Base-by-base conservation (phyloP, 306 rosid species). In the Gastrolobium villosum region DNA sequence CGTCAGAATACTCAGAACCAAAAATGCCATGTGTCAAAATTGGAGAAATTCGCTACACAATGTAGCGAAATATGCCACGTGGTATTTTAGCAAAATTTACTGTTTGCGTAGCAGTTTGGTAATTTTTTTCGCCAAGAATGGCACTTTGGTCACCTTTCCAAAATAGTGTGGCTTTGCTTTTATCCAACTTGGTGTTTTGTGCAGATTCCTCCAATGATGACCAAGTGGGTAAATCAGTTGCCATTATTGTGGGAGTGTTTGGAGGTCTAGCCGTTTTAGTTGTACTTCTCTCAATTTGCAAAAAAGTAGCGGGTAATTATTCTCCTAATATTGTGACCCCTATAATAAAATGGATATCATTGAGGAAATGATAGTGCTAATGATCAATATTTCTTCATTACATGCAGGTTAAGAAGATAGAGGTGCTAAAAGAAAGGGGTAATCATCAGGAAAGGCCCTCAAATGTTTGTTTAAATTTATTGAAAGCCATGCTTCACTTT, bases 221-320 rank as follows among this genome's bases (percentile, higher is more conserved):
- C 66, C 80, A 89, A 55, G 89, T 70, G 65, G 97, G 98, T 1
- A 95, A 89, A 75, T 89, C 99, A 11, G 90, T 93, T 7, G 92
- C 97, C 65, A 95, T 95, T 79, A 87, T 95, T 45, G 90, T 93
- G 52, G 98, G 99, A 6, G 87, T 81, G 9, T 80, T 91, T 4
- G 94, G 85, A 8, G 89, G 88, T 26, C 76, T 95, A 54, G 97
- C 96, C 14, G 73, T 95, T 84, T 78, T 93, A 20, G 85, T 95
- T 75, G 97, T 91, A 26, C 91, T 95, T 72, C 99, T 95, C 82
- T 95, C 90, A 37, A 81, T 95, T 62, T 95, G 98, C 86, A 82
- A 90, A 74, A 92, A 78, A 87, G 81, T 92, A 79, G 88, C 86
- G 77, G 86, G 93, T 92, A 85, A 79, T 34, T 2, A 35, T 79